phyloP scores from a whole-genome alignment of 495 filamentous ascomycete species.

The Clohesyomyces aquaticus region DNA sequence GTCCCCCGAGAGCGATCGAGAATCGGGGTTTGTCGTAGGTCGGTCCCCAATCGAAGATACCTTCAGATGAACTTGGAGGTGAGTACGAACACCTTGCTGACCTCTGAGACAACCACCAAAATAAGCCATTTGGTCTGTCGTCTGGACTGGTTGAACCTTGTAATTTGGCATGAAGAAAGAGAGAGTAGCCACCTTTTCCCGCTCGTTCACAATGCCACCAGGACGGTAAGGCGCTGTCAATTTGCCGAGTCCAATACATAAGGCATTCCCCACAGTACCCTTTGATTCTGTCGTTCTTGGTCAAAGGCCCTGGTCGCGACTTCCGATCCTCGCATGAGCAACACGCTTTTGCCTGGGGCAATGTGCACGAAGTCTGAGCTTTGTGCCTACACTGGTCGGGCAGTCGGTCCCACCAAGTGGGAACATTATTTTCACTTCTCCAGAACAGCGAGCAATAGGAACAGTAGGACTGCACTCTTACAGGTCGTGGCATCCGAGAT shows the following conservation, averaged over 20 bases:
- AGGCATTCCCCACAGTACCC: constrained; percentile 1
- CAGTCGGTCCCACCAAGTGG: not conserved
- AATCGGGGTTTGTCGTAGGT: not conserved
- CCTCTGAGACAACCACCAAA: not conserved
- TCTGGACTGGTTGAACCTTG: not conserved
- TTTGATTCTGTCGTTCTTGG: not conserved
- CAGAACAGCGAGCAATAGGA: not conserved
- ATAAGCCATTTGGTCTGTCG: not conserved
- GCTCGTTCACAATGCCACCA: constrained; percentile 1
- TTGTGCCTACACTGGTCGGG: constrained; percentile 3
- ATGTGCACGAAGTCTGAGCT: not conserved
- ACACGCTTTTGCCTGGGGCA: not conserved
- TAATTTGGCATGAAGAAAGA: constrained; percentile 1
- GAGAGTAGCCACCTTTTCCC: not conserved
- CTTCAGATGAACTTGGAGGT: not conserved
- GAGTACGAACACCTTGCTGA: not conserved
- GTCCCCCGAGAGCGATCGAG: not conserved
- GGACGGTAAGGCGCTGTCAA: not conserved
- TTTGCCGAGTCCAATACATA: not conserved
- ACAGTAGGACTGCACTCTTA: not conserved
- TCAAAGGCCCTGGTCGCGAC: not conserved
- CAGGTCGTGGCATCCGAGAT: not conserved
- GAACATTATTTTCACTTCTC: not conserved
- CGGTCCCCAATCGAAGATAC: not conserved
- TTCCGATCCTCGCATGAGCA: constrained; percentile 10